Evolutionary conservation across 2,329 filamentous ascomycete genomes (phyloP).

Genomic region (Ophiostoma himal-ulmi): DNA sequence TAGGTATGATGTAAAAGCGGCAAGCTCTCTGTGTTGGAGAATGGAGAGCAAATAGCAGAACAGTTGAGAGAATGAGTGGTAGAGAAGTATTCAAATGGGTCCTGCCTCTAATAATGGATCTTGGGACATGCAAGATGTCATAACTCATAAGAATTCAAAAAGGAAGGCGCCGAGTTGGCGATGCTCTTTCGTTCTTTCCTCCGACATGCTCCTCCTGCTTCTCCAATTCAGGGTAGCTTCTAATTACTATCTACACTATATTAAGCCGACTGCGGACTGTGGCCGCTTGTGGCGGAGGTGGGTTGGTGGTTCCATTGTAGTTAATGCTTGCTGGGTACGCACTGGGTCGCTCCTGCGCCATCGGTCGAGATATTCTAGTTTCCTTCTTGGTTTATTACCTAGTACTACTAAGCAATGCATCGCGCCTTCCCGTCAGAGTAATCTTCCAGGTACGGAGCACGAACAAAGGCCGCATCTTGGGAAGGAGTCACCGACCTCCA

Average conservation of each 20-base stretch:
- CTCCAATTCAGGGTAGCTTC: neutral
- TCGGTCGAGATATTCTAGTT: constrained; percentile 4
- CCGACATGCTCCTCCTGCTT: neutral
- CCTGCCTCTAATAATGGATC: constrained; percentile 7
- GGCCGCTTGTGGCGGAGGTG: constrained; percentile 8
- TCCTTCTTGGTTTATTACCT: neutral
- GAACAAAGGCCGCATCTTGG: constrained; percentile 7
- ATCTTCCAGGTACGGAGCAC: neutral
- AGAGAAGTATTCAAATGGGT: constrained; percentile 2
- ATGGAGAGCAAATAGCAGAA: neutral
- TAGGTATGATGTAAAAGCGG: constrained; percentile 1
- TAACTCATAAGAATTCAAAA: neutral
- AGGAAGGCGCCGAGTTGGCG: constrained; percentile 14
- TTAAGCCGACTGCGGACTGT: constrained; percentile 5
- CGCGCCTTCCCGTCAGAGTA: constrained; percentile 10
- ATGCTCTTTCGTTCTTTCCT: constrained; percentile 7
- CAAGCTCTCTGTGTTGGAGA: neutral
- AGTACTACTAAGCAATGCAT: neutral
- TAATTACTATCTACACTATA: neutral
- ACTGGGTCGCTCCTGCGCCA: neutral
- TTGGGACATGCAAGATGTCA: neutral
- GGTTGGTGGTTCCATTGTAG: neutral
- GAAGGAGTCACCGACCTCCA: neutral
- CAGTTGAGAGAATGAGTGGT: neutral
- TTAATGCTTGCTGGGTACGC: constrained; percentile 2